Base-by-base conservation (phyloP, 2,329 filamentous ascomycete genomes). In the Penicillium nordicum region DNA sequence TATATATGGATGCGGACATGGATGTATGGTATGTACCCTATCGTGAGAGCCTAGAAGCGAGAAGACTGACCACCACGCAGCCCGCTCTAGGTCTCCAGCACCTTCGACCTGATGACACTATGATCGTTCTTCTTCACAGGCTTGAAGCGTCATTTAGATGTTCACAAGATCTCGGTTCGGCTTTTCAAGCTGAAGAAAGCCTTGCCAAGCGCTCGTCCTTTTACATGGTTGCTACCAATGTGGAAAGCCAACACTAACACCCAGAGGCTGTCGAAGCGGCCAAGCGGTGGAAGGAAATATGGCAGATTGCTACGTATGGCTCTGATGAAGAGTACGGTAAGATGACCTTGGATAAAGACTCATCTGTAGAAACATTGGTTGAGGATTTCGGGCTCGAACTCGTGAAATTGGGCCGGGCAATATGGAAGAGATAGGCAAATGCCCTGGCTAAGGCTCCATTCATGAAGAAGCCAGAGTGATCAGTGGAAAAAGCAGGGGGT, bases 51-150 rank as follows among this genome's bases (percentile, higher is more conserved):
- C 53, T 57, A 4, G 78, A 83, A 59, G 67, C 74, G 5, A 58
- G 51, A 5, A 67, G 79, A 2, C 64, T 82, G 14, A 0, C 2
- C 14, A n/a, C 9, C 12, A 12, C 27, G 27, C 78, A 83, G 59
- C 70, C 81, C 0, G 73, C 76, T 6, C 62, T 84, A 1, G 78
- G 75, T 0, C 72, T 84, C 0, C 67, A 79, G 45, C 76, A 78
- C 49, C 49, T 84, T 2, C 67, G 65, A 3, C 63, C 69, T 0
- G 80, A 80, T 0, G 82, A 82, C 0, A 81, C 76, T 0, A 76
- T 85, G 69, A 59, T 85, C 1, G 62, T 81, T 0, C 74, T 84
- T 0, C 63, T 84, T 1, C 81, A 84, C n/a, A 78, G 75, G 37
- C 38, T 79, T 1, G 80, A 84, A 38, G 57, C 61, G n/a, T n/a